A percentile compares a stretch with the other conserved stretches of the same genome.
These are phyloP conservation scores for Dryas drummondii DNA, from an alignment of 306 rosid species.

Conservation along the genomic window DNA sequence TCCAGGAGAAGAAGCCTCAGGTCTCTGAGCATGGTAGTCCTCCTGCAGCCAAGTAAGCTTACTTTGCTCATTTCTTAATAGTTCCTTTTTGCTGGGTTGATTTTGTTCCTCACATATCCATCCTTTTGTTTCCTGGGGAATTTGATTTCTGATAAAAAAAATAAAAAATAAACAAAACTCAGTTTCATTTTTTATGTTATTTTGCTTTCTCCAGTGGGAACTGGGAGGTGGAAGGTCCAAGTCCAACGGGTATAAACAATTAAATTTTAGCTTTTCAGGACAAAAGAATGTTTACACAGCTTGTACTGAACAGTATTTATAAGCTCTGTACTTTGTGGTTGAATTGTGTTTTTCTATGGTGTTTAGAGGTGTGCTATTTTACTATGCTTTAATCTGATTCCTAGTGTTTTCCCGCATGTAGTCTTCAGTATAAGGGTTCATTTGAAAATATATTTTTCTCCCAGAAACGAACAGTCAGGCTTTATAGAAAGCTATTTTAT, in stretches of 20 bases:
- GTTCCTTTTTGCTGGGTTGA: not conserved
- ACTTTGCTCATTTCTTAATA: not conserved
- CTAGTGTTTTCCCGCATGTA: not conserved
- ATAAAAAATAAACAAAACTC: not conserved
- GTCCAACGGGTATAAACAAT: too few species aligned
- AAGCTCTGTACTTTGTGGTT: too few species aligned
- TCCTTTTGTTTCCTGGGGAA: conserved; percentile 7
- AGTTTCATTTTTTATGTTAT: not conserved
- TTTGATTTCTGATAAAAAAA: not conserved
- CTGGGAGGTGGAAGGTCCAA: too few species aligned
- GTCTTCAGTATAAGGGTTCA: not conserved
- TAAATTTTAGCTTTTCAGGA: too few species aligned
- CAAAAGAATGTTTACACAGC: too few species aligned
- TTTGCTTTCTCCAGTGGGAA: too few species aligned
- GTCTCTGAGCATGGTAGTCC: conserved; percentile 50
- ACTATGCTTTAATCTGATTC: not conserved
- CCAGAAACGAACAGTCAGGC: not conserved
- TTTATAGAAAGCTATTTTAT: not conserved
- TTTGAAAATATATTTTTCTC: not conserved
- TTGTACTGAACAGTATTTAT: too few species aligned
- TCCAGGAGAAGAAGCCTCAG: conserved; percentile 59
- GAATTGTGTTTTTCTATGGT: not conserved
- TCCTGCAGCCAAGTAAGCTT: conserved; percentile 81
- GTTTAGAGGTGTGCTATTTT: not conserved
- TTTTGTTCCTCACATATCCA: not conserved